Conservation (phyloP, 768 basidiomycete species). For the Coprinellus micaceus region DNA sequence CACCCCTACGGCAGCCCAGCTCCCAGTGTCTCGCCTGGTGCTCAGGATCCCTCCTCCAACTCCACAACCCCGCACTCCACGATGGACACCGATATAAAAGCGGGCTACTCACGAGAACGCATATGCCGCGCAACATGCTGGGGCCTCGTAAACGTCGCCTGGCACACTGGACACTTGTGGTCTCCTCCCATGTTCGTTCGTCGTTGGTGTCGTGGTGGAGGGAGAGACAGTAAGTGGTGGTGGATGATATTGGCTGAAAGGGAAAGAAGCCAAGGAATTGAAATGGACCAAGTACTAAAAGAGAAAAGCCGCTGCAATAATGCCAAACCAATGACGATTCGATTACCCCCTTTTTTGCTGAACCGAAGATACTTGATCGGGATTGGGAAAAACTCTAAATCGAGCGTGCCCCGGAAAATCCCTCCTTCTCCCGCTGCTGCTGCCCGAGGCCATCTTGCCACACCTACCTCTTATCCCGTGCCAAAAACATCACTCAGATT, state of each 20-base stretch:
- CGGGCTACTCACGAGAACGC: constrained; percentile 72
- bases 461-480: too few species aligned
- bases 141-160: constrained; percentile 83
- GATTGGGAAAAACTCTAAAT: neutral
- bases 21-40: neutral
- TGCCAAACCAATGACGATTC: neutral
- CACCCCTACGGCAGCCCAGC: neutral
- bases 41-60: neutral
- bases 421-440: too few species aligned
- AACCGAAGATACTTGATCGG: neutral
- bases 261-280: neutral
- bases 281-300: neutral
- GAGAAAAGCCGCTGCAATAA: neutral
- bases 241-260: neutral
- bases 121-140: constrained; percentile 89
- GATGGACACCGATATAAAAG: neutral
- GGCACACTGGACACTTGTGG: constrained; percentile 84
- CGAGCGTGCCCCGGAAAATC: too few species aligned
- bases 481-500: too few species aligned
- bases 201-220: neutral
- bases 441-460: too few species aligned
- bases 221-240: neutral
- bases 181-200: constrained; percentile 65
- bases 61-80: constrained; percentile 1
- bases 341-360: neutral